Conservation (phyloP, 2,329 filamentous ascomycete species). For the Aspergillus sp. region DNA sequence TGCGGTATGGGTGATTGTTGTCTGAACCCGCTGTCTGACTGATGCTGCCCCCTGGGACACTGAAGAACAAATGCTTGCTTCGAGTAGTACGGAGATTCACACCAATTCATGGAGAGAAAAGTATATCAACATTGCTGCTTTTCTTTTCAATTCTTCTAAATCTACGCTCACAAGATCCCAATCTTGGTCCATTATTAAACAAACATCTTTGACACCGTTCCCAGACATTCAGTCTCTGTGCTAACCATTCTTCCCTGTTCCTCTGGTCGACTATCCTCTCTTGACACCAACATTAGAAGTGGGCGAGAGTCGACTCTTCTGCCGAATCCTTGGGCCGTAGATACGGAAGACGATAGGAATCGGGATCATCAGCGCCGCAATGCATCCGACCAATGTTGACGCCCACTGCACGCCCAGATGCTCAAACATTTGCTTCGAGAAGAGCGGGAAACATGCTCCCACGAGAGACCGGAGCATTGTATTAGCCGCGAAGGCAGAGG, state of each 20-base stretch:
- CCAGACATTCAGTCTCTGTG: too few species aligned
- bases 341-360: slow-evolving; percentile 14
- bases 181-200: too few species aligned
- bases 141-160: too few species aligned
- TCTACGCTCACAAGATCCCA: too few species aligned
- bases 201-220: too few species aligned
- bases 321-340: slow-evolving; percentile 10
- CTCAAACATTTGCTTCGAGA: slow-evolving; percentile 16
- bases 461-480: slow-evolving; percentile 18
- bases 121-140: too few species aligned
- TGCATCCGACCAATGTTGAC: slow-evolving; percentile 12
- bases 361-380: slow-evolving; percentile 15
- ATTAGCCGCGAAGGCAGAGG: slow-evolving; percentile 15
- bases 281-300: background rate
- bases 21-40: slow-evolving; percentile 1
- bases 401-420: slow-evolving; percentile 18
- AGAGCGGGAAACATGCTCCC: slow-evolving; percentile 14
- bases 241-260: too few species aligned
- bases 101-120: too few species aligned
- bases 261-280: too few species aligned
- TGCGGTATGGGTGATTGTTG: slow-evolving; percentile 33
- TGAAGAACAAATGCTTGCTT: too few species aligned
- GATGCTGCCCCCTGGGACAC: too few species aligned
- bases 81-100: too few species aligned
- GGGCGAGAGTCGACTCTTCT: slow-evolving; percentile 12